These are phyloP conservation scores for Hyphodiscus hymeniophilus DNA, from an alignment of 495 filamentous ascomycete genomes.

Conservation along the genomic window DNA sequence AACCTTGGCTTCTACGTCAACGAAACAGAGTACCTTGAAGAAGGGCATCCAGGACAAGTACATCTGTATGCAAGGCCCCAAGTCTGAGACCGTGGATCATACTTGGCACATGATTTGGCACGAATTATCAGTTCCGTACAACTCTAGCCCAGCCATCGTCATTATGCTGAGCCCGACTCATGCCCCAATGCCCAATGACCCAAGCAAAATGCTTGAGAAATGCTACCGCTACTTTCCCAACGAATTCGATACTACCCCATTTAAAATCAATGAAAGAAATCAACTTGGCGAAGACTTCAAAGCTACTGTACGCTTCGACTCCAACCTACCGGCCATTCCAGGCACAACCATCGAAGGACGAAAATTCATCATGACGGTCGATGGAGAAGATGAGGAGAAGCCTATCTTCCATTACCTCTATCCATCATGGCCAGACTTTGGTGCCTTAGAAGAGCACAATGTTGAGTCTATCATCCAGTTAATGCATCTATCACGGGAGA, in stretches of 20 bases:
- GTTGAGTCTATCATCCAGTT: conserved; percentile 70
- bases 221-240: conserved; percentile 86
- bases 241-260: conserved; percentile 39
- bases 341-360: conserved; percentile 46
- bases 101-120: conserved; percentile 97
- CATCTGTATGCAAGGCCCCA: conserved; percentile 72
- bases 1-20: conserved; percentile 32
- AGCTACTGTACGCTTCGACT: conserved; percentile 41
- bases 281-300: conserved; percentile 57
- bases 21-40: conserved; percentile 42
- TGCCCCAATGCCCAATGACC: conserved; percentile 36
- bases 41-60: conserved; percentile 46
- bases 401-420: conserved; percentile 87
- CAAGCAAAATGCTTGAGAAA: conserved; percentile 58
- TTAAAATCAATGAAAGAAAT: conserved; percentile 48
- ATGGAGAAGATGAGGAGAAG: conserved; percentile 42
- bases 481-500: conserved; percentile 64
- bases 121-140: conserved; percentile 50
- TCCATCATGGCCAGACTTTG: conserved; percentile 89
- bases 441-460: conserved; percentile 73
- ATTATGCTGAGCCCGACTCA: conserved; percentile 94
- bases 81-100: conserved; percentile 58
- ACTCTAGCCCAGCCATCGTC: conserved; percentile 58
- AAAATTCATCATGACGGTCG: conserved; percentile 36
- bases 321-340: conserved; percentile 34